These are phyloP conservation scores for Talaromyces sp. DNA, from an alignment of 2,329 filamentous ascomycete species.

Conservation along the genomic window DNA sequence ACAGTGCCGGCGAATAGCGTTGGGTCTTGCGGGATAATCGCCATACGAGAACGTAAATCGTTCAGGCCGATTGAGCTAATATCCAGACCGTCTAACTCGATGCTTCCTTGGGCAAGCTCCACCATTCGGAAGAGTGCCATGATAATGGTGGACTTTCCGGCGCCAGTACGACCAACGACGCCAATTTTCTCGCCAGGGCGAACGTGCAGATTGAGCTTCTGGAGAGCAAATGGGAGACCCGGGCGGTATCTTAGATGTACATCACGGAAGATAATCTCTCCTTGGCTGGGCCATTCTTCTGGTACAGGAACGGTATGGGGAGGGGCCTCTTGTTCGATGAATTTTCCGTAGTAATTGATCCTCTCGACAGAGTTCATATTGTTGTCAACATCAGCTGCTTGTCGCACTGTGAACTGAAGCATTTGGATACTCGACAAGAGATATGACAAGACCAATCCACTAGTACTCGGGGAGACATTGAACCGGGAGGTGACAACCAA, in stretches of 20 bases:
- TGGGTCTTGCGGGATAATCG: slow-evolving; percentile 13
- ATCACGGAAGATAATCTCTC: slow-evolving; percentile 10
- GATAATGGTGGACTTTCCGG: slow-evolving; percentile 18
- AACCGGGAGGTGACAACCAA: slow-evolving; percentile 65
- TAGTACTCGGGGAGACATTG: slow-evolving; percentile 60
- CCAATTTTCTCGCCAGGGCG: slow-evolving; percentile 12
- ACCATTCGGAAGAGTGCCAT: slow-evolving; percentile 16
- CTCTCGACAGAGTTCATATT: slow-evolving; percentile 50
- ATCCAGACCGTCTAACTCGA: slow-evolving; percentile 12
- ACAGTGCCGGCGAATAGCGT: slow-evolving; percentile 12
- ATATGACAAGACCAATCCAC: slow-evolving; percentile 91
- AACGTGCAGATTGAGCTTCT: slow-evolving; percentile 11
- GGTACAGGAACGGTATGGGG: slow-evolving; percentile 20
- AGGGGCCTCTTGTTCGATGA: slow-evolving; percentile 49
- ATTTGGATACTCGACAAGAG: slow-evolving; percentile 91
- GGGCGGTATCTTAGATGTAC: slow-evolving; percentile 13
- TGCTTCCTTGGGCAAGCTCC: slow-evolving; percentile 9
- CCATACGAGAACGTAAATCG: slow-evolving; percentile 12
- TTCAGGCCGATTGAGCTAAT: slow-evolving; percentile 10
- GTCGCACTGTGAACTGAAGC: slow-evolving; percentile 91
- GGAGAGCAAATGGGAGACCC: slow-evolving; percentile 9
- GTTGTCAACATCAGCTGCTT: slow-evolving; percentile 91
- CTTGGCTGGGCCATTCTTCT: slow-evolving; percentile 24
- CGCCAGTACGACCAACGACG: slow-evolving; percentile 17
- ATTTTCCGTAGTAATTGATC: slow-evolving; percentile 82